Evolutionary conservation across 306 rosid species (phyloP).

Genomic region (Ochetophila trinervis): DNA sequence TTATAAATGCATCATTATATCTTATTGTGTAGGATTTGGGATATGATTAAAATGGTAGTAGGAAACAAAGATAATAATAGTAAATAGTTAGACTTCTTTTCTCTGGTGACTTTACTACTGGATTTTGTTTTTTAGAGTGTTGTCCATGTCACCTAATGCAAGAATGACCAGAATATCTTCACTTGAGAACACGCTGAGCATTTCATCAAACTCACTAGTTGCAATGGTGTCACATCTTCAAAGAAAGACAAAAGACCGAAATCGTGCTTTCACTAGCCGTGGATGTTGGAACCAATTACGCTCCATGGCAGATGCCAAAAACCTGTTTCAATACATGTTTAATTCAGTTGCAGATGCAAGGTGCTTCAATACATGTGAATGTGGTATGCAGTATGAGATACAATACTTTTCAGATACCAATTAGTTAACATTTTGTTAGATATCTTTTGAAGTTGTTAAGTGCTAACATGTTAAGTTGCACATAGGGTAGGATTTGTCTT

Average conservation of each 20-base stretch:
- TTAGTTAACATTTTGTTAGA: too few relatives aligned
- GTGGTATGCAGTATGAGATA: too few relatives aligned
- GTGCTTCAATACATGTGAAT: too few relatives aligned
- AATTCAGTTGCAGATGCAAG: constrained; percentile 88
- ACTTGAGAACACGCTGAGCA: constrained; percentile 89
- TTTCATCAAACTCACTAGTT: constrained; percentile 94
- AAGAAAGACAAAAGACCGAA: constrained; percentile 99
- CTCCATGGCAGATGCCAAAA: constrained; percentile 97
- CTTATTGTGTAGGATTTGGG: not conserved
- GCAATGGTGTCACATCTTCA: constrained; percentile 99
- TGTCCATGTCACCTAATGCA: constrained; percentile 95
- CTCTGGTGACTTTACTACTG: constrained; percentile 28
- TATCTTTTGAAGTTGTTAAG: too few relatives aligned
- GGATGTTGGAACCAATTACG: constrained; percentile 99
- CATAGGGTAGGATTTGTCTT: too few relatives aligned
- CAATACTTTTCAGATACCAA: too few relatives aligned
- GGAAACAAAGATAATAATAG: constrained; percentile 17
- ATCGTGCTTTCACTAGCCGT: constrained; percentile 86
- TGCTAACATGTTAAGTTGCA: too few relatives aligned
- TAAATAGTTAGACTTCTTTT: not conserved
- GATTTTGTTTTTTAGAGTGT: constrained; percentile 56
- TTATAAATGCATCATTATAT: constrained; percentile 1
- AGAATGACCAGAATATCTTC: constrained; percentile 93
- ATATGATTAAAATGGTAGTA: constrained; percentile 15
- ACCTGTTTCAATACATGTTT: constrained; percentile 91